Percentiles rank a stretch among this genome's conserved stretches.
phyloP scores from a whole-genome alignment of 1,284 basidiomycete genomes.

The Ceratobasidium sp. region DNA sequence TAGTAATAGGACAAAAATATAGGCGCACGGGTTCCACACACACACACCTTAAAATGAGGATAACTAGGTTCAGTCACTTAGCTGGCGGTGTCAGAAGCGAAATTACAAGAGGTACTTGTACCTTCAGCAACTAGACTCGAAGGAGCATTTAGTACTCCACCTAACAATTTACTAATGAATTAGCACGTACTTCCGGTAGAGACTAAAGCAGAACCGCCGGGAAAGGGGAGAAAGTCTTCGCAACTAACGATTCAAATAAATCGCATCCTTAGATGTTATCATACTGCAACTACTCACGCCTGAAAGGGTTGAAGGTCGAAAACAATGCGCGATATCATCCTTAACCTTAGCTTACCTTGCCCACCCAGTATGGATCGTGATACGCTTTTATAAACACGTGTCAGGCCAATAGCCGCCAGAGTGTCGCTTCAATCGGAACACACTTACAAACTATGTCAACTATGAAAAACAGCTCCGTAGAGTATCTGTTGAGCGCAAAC shows the following conservation, averaged over 20 bases:
- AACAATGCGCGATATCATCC: neutral
- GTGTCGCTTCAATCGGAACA: too few species aligned
- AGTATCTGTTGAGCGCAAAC: constrained; percentile 30
- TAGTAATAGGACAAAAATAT: neutral
- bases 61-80: neutral
- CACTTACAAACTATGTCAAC: constrained; percentile 25
- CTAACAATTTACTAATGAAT: neutral
- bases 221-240: constrained; percentile 1
- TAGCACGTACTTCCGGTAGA: constrained; percentile 27
- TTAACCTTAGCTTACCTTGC: constrained; percentile 5
- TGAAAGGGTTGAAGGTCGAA: neutral
- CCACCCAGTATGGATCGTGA: constrained; percentile 15
- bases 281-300: constrained; percentile 2
- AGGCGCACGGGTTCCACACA: neutral
- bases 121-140: constrained; percentile 23
- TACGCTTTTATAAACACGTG: neutral
- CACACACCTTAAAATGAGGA: constrained; percentile 26
- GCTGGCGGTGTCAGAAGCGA: neutral
- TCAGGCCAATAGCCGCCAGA: too few species aligned
- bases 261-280: neutral
- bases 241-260: neutral
- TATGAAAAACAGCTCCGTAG: constrained; percentile 30
- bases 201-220: constrained; percentile 2
- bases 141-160: neutral
- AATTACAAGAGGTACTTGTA: neutral